Conservation (phyloP, 768 basidiomycete species). For the Trametes villosa region DNA sequence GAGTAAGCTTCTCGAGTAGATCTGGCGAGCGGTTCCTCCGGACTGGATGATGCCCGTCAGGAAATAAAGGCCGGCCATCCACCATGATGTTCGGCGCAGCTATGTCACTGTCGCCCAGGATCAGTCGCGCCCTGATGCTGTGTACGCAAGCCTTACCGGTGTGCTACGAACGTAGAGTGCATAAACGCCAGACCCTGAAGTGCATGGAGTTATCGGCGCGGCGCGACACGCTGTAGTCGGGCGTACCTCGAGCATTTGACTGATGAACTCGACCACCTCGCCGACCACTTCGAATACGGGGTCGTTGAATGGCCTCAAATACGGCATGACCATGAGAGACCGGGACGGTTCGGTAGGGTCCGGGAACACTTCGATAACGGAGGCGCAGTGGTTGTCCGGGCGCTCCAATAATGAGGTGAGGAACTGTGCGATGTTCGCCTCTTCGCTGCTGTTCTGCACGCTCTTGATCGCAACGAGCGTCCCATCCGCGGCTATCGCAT, state of each 20-base stretch:
- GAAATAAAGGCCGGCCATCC: conserved; percentile 24
- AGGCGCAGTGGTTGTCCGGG: conserved; percentile 24
- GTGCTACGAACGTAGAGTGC: conserved; percentile 30
- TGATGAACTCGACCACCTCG: conserved; percentile 21
- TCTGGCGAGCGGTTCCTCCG: conserved; percentile 38
- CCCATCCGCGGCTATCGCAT: too few species aligned
- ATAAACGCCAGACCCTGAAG: conserved; percentile 31
- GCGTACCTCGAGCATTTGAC: conserved; percentile 10
- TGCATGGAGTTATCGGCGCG: neutral
- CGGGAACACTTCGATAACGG: conserved; percentile 18
- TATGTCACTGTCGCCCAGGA: conserved; percentile 15
- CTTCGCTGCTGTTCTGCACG: neutral
- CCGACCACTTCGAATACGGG: conserved; percentile 13
- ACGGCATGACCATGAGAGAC: conserved; percentile 26
- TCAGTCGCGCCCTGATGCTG: conserved; percentile 12
- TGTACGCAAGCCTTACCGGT: conserved; percentile 21
- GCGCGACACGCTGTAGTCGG: neutral
- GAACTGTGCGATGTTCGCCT: neutral
- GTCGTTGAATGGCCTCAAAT: conserved; percentile 21
- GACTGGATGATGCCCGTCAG: conserved; percentile 29
- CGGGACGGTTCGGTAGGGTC: conserved; percentile 11
- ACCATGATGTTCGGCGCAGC: conserved; percentile 28
- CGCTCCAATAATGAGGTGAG: neutral
- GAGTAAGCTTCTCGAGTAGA: conserved; percentile 34
- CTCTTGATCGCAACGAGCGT: neutral